Evolutionary conservation across 306 rosid species (phyloP), one percentile per base, ranked within the genome.

Genomic region (Sesbania bispinosa): DNA sequence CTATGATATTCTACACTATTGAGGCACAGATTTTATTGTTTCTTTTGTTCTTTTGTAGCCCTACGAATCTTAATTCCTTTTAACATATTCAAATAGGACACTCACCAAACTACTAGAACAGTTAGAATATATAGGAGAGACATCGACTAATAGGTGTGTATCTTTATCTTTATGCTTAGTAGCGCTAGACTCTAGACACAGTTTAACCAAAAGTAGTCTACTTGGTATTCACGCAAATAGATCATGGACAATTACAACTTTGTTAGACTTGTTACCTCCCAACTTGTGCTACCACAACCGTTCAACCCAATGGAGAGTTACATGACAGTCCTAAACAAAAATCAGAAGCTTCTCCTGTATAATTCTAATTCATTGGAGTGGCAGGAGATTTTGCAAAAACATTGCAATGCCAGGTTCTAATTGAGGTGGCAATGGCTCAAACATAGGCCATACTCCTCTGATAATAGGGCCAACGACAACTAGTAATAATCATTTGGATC

Each of bases 241-340:
- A 27, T 55, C 48, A 32, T 21, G 3, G 60, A 60, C 38, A 61
- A 60, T 1, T 58, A 46, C 51, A 60, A 45, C 47, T 16, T 55
- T 1, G 26, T n/a, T n/a, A n/a, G n/a, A n/a, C n/a, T n/a, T n/a
- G n/a, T 61, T 47, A 10, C 59, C 16, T 29, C 59, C 33, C 26
- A 46, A 30, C 24, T 47, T 73, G 69, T 60, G 18, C 62, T 47
- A 8, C 50, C 19, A 33, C 62, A 62, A 51, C 33, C 54, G 78
- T 63, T 46, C 45, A 74, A 39, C 35, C 78, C 78, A 35, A 73
- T 48, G 71, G 30, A 72, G 19, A 20, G 57, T 59, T 59, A 60
- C 62, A 45, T 29, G 69, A 71, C 60, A 71, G 19, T 14, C 60
- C 30, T 19, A 3, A 59, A n/a, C 57, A 71, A 46, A 51, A 33